Evolutionary conservation across 2,329 filamentous ascomycete species (phyloP), one percentile per base, ranked within the genome.

Genomic region (Ilyonectria robusta): DNA sequence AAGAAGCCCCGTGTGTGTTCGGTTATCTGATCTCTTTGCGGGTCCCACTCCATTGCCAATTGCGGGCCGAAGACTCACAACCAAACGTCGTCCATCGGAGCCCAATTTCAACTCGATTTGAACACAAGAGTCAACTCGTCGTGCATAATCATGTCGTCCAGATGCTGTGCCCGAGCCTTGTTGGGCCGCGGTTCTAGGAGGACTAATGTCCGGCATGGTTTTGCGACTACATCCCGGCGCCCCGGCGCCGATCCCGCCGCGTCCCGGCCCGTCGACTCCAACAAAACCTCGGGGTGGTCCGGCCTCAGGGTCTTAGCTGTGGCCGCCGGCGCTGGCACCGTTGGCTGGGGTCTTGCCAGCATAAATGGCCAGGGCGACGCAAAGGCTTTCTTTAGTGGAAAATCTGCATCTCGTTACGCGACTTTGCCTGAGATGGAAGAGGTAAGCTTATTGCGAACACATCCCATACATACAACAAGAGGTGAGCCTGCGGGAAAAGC

Each of bases 341-440:
- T 80, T 48, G 84, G 83, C 23, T 85, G 83, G 83, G 80, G 81
- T 3, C 60, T 82, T 23, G 81, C 83, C 8, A 76, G 77, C 35
- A 74, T 73, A 69, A 72, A 66, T 11, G 65, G 63, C 9, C 48
- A 59, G 15, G 67, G 42, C 35, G 57, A 65, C n/a, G 40, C 44
- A n/a, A 62, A 60, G 29, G 54, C 54, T n/a, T 47, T 62, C 62
- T 58, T 71, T 68, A 64, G 67, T 63, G 58, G 70, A 48, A 56
- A 71, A 31, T 55, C 70, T 61, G 74, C 71, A 26, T 69, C 78
- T 46, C 76, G 77, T 13, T 86, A 85, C 70, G 84, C 83, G 19
- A 83, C 74, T 57, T 70, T 81, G 69, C 67, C 72, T n/a, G 83
- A 84, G 70, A 84, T 84, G 83, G 77, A 83, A 61, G 69, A 78